Evolutionary conservation across 495 filamentous ascomycete species (phyloP).

Genomic region (Tuber umbilicatum): DNA sequence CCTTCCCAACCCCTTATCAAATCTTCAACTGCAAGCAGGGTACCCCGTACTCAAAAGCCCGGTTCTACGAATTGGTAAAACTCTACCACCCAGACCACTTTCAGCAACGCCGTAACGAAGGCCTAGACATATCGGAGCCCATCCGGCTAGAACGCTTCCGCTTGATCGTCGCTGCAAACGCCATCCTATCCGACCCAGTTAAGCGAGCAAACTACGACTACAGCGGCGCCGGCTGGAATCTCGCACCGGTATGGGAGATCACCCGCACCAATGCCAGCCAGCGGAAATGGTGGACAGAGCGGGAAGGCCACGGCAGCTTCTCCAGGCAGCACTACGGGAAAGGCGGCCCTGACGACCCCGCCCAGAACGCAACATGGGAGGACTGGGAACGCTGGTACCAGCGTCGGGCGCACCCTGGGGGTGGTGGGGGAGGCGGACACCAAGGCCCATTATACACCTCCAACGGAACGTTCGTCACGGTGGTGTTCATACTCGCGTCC

Average conservation of each 20-base stretch:
- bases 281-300: slow-evolving; percentile 42
- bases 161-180: slow-evolving; percentile 75
- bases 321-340: slow-evolving; percentile 48
- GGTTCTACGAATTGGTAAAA: slow-evolving; percentile 87
- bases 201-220: slow-evolving; percentile 76
- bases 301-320: slow-evolving; percentile 42
- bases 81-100: slow-evolving; percentile 81
- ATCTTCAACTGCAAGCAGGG: slow-evolving; percentile 60
- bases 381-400: slow-evolving; percentile 91
- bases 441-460: slow-evolving; percentile 62
- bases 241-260: slow-evolving; percentile 3
- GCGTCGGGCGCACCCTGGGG: slow-evolving; percentile 38
- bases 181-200: slow-evolving; percentile 76
- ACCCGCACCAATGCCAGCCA: slow-evolving; percentile 20
- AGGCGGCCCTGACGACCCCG: slow-evolving; percentile 52
- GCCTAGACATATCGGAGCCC: slow-evolving; percentile 51
- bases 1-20: slow-evolving; percentile 79
- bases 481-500: slow-evolving; percentile 60
- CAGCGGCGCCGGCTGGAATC: slow-evolving; percentile 70
- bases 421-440: slow-evolving; percentile 26
- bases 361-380: slow-evolving; percentile 90
- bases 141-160: slow-evolving; percentile 77
- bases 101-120: slow-evolving; percentile 43
- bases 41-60: slow-evolving; percentile 68
- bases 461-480: slow-evolving; percentile 64